Percentiles rank a stretch among this genome's conserved stretches.
phyloP scores from a whole-genome alignment of 352 stramenopile genomes.

The Phytophthora citrophthora region DNA sequence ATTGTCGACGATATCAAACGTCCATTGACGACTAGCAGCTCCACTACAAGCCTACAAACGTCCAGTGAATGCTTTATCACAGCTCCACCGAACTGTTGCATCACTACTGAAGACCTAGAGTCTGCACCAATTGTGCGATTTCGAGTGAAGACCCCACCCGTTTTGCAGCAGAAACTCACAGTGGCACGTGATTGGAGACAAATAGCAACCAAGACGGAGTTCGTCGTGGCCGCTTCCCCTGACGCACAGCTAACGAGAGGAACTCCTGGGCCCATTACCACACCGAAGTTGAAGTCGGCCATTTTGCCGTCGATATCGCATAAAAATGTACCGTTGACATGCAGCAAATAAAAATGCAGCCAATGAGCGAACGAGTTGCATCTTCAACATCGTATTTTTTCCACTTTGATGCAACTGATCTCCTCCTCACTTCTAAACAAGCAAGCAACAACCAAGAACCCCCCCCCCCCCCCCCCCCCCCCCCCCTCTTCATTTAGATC shows the following conservation, averaged over 20 bases:
- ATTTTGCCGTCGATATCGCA: conserved; percentile 39
- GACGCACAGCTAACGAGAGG: conserved; percentile 1
- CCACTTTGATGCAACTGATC: background rate
- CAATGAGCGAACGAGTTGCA: conserved; percentile 23
- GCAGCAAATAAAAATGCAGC: conserved; percentile 33
- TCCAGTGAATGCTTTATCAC: conserved; percentile 38
- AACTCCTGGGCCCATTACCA: background rate
- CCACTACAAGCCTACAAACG: background rate
- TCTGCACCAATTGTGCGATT: background rate
- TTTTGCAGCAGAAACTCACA: conserved; percentile 9
- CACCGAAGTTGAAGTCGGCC: conserved; percentile 22
- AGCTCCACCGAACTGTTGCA: background rate
- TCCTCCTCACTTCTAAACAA: conserved; percentile 31
- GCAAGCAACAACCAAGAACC: conserved; percentile 22
- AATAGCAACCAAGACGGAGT: conserved; percentile 54
- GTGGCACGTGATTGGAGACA: conserved; percentile 41
- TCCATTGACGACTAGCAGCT: conserved; percentile 6
- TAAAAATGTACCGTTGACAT: background rate
- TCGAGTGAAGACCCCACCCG: background rate
- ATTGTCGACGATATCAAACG: conserved; percentile 13
- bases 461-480: background rate
- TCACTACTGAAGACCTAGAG: background rate
- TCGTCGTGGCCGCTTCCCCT: conserved; percentile 38
- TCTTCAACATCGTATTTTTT: conserved; percentile 4
- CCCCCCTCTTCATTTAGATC: background rate